phyloP scores from a whole-genome alignment of 2,329 filamentous ascomycete species.

The Lecanosticta acicola region DNA sequence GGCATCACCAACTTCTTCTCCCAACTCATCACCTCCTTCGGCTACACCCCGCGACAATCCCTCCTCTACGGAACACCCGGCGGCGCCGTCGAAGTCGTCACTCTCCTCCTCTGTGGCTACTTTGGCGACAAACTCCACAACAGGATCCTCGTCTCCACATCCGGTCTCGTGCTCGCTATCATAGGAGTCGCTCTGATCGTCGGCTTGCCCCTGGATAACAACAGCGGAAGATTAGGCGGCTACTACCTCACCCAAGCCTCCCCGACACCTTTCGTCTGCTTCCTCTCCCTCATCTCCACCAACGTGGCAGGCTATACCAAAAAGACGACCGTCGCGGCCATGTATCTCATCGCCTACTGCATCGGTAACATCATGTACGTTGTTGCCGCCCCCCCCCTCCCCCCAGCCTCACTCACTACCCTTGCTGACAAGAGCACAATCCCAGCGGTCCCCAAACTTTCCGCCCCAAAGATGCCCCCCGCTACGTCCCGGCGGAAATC shows the following conservation, averaged over 20 bases:
- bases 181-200: constrained; percentile 61
- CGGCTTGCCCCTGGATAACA: constrained; percentile 54
- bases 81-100: constrained; percentile 59
- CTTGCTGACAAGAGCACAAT: neutral
- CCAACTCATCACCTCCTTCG: constrained; percentile 58
- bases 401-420: constrained; percentile 1
- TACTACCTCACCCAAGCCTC: constrained; percentile 61
- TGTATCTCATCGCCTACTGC: constrained; percentile 50
- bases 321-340: constrained; percentile 53
- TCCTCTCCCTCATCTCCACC: constrained; percentile 57
- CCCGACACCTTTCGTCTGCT: constrained; percentile 58
- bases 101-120: constrained; percentile 51
- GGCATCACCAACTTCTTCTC: constrained; percentile 58
- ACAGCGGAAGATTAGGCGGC: constrained; percentile 53
- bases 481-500: constrained; percentile 60
- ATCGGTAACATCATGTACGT: constrained; percentile 42
- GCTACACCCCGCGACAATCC: constrained; percentile 58
- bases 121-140: constrained; percentile 53
- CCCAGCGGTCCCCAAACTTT: constrained; percentile 53
- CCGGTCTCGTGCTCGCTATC: constrained; percentile 50
- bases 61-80: constrained; percentile 61
- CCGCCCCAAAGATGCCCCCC: constrained; percentile 50
- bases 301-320: constrained; percentile 58
- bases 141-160: constrained; percentile 52
- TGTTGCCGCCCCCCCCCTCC: neutral